Percentiles rank a stretch among this genome's conserved stretches.
Evolutionary conservation across 1,139 yeast species (phyloP).

Genomic region (Saccharomyces hybrid): DNA sequence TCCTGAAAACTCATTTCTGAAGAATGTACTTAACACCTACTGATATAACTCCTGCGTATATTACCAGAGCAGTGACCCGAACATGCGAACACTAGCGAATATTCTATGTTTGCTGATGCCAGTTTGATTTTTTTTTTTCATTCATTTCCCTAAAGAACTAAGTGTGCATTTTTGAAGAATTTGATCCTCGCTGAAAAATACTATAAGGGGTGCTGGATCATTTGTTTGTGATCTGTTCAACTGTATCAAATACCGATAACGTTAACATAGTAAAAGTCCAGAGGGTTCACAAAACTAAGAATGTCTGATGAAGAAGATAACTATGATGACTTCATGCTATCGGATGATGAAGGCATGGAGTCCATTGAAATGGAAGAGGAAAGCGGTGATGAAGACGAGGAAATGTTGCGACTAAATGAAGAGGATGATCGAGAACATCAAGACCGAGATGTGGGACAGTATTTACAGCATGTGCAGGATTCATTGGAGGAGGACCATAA

Average conservation of each 20-base stretch:
- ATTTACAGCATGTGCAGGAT: background rate
- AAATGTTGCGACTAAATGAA: background rate
- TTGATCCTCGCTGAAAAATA: background rate
- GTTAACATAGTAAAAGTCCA: background rate
- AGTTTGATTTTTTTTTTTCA: background rate
- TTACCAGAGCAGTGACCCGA: background rate
- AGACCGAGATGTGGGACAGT: constrained; percentile 1
- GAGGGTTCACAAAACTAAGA: background rate
- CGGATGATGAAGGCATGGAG: constrained; percentile 33
- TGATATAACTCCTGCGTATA: background rate
- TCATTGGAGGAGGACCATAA: background rate
- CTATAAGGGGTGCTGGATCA: background rate
- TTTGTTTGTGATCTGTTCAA: background rate
- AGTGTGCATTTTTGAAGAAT: background rate
- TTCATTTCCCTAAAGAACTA: background rate
- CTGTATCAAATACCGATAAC: background rate
- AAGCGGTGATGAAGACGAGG: constrained; percentile 17
- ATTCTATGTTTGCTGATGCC: background rate
- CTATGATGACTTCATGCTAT: constrained; percentile 35
- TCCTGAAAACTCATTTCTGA: background rate
- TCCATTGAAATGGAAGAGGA: constrained; percentile 24
- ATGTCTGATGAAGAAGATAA: constrained; percentile 8
- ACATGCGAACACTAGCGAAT: background rate
- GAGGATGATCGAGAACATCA: constrained; percentile 7
- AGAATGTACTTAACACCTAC: background rate